phyloP scores from a whole-genome alignment of 768 basidiomycete genomes.

The Gymnopilus junonius region DNA sequence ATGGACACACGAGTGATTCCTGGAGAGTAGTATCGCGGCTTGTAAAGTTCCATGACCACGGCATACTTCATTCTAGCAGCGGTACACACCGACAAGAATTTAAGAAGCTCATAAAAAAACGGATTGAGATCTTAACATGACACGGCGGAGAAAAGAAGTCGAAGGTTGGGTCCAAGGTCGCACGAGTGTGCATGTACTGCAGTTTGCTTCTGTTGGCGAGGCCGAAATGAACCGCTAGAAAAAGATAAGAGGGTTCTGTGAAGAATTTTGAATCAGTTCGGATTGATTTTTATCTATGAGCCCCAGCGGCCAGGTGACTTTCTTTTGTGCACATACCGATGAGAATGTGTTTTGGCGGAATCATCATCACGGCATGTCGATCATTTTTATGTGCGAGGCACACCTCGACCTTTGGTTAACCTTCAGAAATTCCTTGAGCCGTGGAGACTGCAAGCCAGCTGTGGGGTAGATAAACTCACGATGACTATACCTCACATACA shows the following conservation, averaged over 20 bases:
- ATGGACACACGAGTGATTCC: background rate
- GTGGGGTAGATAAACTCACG: background rate
- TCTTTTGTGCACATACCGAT: background rate
- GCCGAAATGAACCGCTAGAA: background rate
- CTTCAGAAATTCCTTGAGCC: background rate
- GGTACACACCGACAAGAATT: background rate
- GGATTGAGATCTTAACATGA: too few relatives aligned
- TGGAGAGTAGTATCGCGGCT: background rate
- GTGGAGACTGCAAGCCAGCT: background rate
- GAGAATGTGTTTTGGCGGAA: background rate
- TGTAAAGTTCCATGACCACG: background rate
- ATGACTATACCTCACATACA: background rate
- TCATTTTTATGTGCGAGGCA: background rate
- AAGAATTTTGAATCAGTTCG: background rate
- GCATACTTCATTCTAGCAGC: background rate
- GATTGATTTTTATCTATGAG: background rate
- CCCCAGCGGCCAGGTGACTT: background rate
- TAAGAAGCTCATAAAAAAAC: too few relatives aligned
- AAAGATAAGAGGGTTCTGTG: background rate
- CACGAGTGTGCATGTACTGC: background rate
- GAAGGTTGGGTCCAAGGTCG: background rate
- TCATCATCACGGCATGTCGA: conserved; percentile 1
- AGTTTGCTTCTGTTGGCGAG: background rate
- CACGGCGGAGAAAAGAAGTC: background rate
- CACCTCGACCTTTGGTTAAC: background rate